Evolutionary conservation across 2,329 filamentous ascomycete genomes (phyloP).

Genomic region (Xylariaceae sp.): DNA sequence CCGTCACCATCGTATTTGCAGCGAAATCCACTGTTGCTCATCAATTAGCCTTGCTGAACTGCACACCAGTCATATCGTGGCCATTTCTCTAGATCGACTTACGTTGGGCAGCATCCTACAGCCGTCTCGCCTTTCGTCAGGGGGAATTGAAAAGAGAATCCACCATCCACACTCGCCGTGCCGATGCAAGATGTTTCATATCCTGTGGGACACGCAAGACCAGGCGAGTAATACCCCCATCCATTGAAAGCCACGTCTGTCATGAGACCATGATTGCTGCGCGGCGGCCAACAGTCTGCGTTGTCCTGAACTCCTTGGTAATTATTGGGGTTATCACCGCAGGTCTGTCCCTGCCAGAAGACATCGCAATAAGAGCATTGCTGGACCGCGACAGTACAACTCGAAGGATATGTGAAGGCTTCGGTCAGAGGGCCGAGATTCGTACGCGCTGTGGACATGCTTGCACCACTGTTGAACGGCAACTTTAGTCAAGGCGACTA

Average conservation of each 20-base stretch:
- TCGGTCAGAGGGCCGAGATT: slow-evolving; percentile 26
- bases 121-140: slow-evolving; percentile 28
- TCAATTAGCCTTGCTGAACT: not conserved
- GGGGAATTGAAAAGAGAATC: slow-evolving; percentile 25
- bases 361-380: slow-evolving; percentile 20
- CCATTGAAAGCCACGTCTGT: slow-evolving; percentile 23
- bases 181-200: slow-evolving; percentile 32
- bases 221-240: slow-evolving; percentile 36
- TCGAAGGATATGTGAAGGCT: slow-evolving; percentile 17
- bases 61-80: not conserved
- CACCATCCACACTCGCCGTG: slow-evolving; percentile 14
- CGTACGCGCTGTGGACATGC: slow-evolving; percentile 1
- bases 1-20: slow-evolving; percentile 9
- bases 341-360: slow-evolving; percentile 25
- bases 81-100: slow-evolving; percentile 10
- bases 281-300: slow-evolving; percentile 30
- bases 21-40: slow-evolving; percentile 3
- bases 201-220: slow-evolving; percentile 30
- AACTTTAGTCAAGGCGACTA: too few species aligned
- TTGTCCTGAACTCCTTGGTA: slow-evolving; percentile 21
- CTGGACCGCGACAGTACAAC: slow-evolving; percentile 18
- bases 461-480: not conserved
- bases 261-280: slow-evolving; percentile 4
- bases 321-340: slow-evolving; percentile 12
- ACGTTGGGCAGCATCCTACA: slow-evolving; percentile 32